phyloP scores from a whole-genome alignment of 1,284 basidiomycete species.

The Athelia psychrophila region DNA sequence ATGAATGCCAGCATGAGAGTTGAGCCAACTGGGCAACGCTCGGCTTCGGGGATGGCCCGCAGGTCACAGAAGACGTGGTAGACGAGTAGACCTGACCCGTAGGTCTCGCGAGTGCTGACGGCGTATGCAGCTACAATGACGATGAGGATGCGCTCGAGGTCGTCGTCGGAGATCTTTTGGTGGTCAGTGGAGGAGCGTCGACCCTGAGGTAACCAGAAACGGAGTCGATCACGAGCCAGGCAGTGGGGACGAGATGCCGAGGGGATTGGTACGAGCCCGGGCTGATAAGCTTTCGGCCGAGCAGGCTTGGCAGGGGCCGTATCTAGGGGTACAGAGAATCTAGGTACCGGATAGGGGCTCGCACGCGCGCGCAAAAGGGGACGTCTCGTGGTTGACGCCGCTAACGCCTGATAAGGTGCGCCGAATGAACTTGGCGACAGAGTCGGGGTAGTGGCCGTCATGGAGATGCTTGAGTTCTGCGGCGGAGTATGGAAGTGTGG shows the following conservation, averaged over 20 bases:
- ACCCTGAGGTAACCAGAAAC: constrained; percentile 14
- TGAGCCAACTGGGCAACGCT: constrained; percentile 16
- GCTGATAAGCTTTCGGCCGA: constrained; percentile 7
- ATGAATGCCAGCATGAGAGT: no score
- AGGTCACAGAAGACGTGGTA: constrained; percentile 30
- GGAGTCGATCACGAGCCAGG: constrained; percentile 16
- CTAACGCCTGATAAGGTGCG: neutral
- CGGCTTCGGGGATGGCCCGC: constrained; percentile 13
- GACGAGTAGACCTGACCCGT: constrained; percentile 22
- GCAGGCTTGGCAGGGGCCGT: neutral
- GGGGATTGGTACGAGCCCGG: constrained; percentile 5
- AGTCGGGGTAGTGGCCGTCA: no score
- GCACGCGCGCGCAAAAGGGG: neutral
- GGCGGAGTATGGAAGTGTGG: no score
- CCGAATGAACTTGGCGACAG: neutral
- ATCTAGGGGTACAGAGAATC: no score
- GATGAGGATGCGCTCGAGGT: constrained; percentile 10
- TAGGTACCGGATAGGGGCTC: neutral
- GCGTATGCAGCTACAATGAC: constrained; percentile 16
- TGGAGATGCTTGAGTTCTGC: no score
- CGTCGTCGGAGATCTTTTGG: constrained; percentile 4
- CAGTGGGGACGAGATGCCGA: constrained; percentile 22
- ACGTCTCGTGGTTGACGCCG: neutral
- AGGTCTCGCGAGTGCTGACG: constrained; percentile 17
- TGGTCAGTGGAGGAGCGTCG: neutral